phyloP scores from a whole-genome alignment of 495 filamentous ascomycete genomes.

The Baudoinia panamericana region DNA sequence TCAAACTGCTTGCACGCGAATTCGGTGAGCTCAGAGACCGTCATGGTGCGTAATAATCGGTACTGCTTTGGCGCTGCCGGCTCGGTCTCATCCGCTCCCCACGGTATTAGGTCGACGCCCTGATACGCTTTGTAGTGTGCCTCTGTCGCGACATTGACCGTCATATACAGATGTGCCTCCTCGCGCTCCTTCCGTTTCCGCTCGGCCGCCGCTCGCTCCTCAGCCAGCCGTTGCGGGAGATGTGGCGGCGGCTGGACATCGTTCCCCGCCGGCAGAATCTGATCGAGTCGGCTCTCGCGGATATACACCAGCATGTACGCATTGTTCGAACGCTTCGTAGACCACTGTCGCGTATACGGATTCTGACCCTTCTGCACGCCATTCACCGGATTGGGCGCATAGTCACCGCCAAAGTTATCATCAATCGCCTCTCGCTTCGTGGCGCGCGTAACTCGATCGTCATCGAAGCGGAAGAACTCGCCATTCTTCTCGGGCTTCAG shows the following conservation, averaged over 20 bases:
- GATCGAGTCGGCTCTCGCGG: constrained; percentile 67
- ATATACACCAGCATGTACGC: constrained; percentile 99
- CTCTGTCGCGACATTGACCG: constrained; percentile 65
- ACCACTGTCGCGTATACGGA: constrained; percentile 51
- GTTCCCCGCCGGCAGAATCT: constrained; percentile 61
- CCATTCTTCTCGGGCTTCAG: constrained; percentile 85
- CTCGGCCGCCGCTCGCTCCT: constrained; percentile 65
- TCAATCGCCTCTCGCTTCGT: constrained; percentile 85
- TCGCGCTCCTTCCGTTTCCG: constrained; percentile 72
- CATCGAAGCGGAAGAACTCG: constrained; percentile 93
- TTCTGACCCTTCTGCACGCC: constrained; percentile 47
- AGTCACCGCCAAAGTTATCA: constrained; percentile 93
- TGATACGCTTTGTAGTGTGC: constrained; percentile 65
- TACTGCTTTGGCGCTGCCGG: constrained; percentile 48
- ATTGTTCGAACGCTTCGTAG: constrained; percentile 58
- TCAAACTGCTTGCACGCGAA: constrained; percentile 55
- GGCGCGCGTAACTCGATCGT: constrained; percentile 87
- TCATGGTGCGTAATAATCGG: constrained; percentile 56
- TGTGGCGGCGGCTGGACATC: constrained; percentile 69
- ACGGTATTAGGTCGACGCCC: constrained; percentile 70
- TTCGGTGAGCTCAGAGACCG: constrained; percentile 57
- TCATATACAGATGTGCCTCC: constrained; percentile 84
- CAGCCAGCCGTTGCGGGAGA: constrained; percentile 61
- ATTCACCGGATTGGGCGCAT: constrained; percentile 42
- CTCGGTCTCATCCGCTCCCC: constrained; percentile 39